Evolutionary conservation across 169 alveolate species (phyloP), one percentile per base, ranked within the genome.

Genomic region (Theileria parva): DNA sequence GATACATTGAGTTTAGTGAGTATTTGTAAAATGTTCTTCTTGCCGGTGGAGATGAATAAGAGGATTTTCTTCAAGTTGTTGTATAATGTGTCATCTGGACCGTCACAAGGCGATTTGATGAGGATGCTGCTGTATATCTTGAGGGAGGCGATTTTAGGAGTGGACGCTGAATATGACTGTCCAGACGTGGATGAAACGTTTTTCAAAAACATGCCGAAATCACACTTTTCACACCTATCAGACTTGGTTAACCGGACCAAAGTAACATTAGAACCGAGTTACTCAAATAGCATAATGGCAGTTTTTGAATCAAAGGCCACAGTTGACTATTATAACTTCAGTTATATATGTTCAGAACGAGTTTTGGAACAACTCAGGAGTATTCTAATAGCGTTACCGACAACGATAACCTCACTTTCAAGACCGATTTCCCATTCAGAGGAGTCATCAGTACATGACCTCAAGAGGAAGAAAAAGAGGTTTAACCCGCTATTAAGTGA

Each of bases 291-390:
- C 65, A 57, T 74, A 25, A 48, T 51, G 67, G 5, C 27, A 25
- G 66, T 57, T 25, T 57, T 57, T 25, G 66, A 57, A 8, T 74
- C 74, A 12, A 75, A 70, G 19, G 71, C 77, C 48, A 75, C 85
- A 25, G 74, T 86, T 57, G 68, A 83, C 59, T 59, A 57, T 32
- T 61, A 63, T 13, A 71, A 79, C 8, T 76, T 90, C 55, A 81
- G 92, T 28, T 89, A 78, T 32, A 86, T 89, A 25, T 80, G 92
- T 23, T 86, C 89, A 21, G 94, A 89, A 60, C 77, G 91, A 34
- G 94, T 89, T 11, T 44, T 89, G 80, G 94, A 89, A 76, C 94
- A 89, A 74, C 77, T 89, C 39, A 85, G 91, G 25, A 86, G 92
- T 37, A 65, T 89, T 23, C 68, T 89, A 15, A 89, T 89, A 65